Conservation (phyloP, 2,329 filamentous ascomycete genomes). For the Mycocentrospora acerina region DNA sequence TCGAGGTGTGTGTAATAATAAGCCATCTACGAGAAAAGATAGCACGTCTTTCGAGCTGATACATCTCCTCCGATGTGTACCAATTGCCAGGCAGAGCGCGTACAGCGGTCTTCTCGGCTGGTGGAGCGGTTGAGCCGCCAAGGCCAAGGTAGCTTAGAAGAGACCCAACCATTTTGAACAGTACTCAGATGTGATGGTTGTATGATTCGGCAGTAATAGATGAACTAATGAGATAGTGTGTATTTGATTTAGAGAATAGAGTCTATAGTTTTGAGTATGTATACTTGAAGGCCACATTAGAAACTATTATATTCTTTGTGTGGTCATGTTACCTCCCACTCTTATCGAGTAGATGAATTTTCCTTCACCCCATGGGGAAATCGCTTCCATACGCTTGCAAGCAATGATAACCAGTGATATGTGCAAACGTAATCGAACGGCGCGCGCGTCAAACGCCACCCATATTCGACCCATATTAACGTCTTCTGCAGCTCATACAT, state of each 20-base stretch:
- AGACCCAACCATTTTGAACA: constrained; percentile 25
- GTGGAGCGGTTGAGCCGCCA: constrained; percentile 14
- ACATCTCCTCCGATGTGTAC: constrained; percentile 47
- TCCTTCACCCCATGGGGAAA: constrained; percentile 31
- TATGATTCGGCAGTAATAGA: too few relatives aligned
- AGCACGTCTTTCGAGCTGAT: constrained; percentile 51
- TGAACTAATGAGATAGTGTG: too few relatives aligned
- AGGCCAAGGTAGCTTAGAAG: constrained; percentile 31
- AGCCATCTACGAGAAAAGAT: constrained; percentile 60
- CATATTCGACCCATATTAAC: constrained; percentile 7
- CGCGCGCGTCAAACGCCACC: constrained; percentile 24
- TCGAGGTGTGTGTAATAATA: constrained; percentile 55
- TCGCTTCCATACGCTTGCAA: constrained; percentile 25
- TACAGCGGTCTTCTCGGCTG: constrained; percentile 29
- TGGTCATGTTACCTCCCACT: constrained; percentile 14
- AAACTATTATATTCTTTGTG: constrained; percentile 23
- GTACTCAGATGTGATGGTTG: too few relatives aligned
- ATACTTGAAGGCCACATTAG: constrained; percentile 5
- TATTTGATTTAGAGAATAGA: constrained; percentile 1
- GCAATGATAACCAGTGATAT: constrained; percentile 22
- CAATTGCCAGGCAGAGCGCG: constrained; percentile 46
- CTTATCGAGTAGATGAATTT: constrained; percentile 28
- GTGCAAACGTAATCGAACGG: constrained; percentile 28
- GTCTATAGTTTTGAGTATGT: constrained; percentile 10
- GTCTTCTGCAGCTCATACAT: constrained; percentile 8